phyloP scores from a whole-genome alignment of 495 filamentous ascomycete species.

The Bryoglossum gracile region DNA sequence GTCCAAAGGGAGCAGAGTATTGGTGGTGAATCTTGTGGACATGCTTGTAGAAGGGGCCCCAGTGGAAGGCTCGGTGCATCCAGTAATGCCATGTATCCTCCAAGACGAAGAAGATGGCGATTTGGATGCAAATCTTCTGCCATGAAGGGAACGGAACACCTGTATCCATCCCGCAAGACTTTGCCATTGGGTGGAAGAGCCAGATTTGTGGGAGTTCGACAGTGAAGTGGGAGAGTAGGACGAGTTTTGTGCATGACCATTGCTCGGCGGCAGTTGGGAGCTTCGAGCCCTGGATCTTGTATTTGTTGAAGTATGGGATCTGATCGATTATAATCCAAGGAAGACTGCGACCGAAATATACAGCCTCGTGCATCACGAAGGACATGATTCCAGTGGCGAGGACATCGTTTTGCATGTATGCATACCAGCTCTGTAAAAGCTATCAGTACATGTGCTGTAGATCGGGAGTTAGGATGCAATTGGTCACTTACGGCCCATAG shows the following conservation, averaged over 20 bases:
- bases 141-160: constrained; percentile 81
- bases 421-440: constrained; percentile 61
- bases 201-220: constrained; percentile 98
- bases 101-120: constrained; percentile 87
- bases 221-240: constrained; percentile 89
- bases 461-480: constrained; percentile 4
- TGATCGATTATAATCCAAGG: constrained; percentile 92
- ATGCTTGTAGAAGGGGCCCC: constrained; percentile 85
- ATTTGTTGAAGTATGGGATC: constrained; percentile 79
- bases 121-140: constrained; percentile 84
- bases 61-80: constrained; percentile 89
- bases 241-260: constrained; percentile 86
- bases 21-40: constrained; percentile 99
- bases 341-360: constrained; percentile 89
- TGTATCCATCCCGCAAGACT: constrained; percentile 82
- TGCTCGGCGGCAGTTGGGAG: constrained; percentile 84
- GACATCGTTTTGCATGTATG: constrained; percentile 97
- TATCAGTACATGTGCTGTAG: constrained; percentile 19
- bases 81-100: constrained; percentile 99
- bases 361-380: constrained; percentile 85
- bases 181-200: constrained; percentile 98
- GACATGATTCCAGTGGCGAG: constrained; percentile 96
- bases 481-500: constrained; percentile 79
- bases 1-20: constrained; percentile 93
- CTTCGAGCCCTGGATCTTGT: constrained; percentile 93